Evolutionary conservation across 129 eudicot species (phyloP).

Genomic region (Tanacetum coccineum): DNA sequence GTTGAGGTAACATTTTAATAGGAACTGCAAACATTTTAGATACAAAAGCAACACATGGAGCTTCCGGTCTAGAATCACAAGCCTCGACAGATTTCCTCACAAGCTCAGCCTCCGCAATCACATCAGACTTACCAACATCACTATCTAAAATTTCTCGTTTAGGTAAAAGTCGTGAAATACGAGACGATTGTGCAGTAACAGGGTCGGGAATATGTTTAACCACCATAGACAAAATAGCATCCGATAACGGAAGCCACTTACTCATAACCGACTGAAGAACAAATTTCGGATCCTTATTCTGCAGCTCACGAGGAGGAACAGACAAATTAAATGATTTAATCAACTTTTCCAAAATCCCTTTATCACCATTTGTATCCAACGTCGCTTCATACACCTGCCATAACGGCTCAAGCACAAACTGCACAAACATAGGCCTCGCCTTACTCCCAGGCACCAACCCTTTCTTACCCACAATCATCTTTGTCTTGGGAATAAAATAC

Average conservation of each 20-base stretch:
- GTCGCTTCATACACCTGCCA: constrained; percentile 84
- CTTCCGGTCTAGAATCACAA: no score
- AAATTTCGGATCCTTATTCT: constrained; percentile 70
- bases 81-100: no score
- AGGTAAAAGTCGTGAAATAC: constrained; percentile 80
- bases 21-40: no score
- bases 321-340: constrained; percentile 60
- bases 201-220: constrained; percentile 82
- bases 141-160: constrained; percentile 58
- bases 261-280: constrained; percentile 90
- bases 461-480: constrained; percentile 78
- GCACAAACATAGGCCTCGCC: constrained; percentile 83
- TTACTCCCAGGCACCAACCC: constrained; percentile 56
- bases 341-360: constrained; percentile 61
- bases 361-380: constrained; percentile 66
- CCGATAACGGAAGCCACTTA: constrained; percentile 89
- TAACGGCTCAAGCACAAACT: constrained; percentile 75
- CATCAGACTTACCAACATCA: no score
- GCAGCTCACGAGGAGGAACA: constrained; percentile 79
- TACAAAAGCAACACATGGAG: no score
- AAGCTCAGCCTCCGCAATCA: no score
- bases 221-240: constrained; percentile 83
- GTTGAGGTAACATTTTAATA: no score
- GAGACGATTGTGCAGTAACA: constrained; percentile 59
- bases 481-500: constrained; percentile 66